These are phyloP conservation scores for Strobilomyces echinocephalus DNA, from an alignment of 768 basidiomycete genomes.

Conservation along the genomic window DNA sequence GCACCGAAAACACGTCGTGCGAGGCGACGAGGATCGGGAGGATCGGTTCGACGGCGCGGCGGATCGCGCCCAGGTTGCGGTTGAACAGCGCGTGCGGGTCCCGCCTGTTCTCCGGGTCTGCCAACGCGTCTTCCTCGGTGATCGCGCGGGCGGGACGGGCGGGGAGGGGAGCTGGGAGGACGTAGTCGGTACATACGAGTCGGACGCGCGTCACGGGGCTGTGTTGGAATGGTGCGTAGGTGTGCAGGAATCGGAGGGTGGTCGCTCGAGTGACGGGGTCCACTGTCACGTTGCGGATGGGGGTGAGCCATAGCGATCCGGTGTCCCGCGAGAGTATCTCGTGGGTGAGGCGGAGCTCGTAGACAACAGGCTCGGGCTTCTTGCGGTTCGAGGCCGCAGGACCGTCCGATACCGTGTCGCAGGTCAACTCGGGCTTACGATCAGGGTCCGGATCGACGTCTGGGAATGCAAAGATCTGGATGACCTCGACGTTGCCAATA, in stretches of 20 bases:
- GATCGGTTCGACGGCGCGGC: conserved; percentile 1
- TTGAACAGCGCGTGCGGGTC: background rate
- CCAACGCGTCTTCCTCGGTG: background rate
- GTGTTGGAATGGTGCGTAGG: background rate
- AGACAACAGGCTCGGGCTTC: background rate
- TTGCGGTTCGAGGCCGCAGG: background rate
- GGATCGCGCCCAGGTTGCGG: background rate
- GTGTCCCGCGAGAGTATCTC: conserved; percentile 10
- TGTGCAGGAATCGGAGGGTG: conserved; percentile 22
- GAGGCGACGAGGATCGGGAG: conserved; percentile 6
- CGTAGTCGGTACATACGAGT: conserved; percentile 17
- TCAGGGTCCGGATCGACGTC: background rate
- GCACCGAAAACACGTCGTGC: conserved; percentile 11
- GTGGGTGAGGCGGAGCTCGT: conserved; percentile 21
- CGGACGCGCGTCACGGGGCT: background rate
- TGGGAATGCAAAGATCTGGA: conserved; percentile 21
- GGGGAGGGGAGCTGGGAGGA: background rate
- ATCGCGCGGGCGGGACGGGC: background rate
- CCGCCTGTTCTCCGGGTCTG: too few species aligned
- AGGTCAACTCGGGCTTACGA: background rate
- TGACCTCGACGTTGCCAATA: conserved; percentile 10
- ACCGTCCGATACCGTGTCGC: background rate
- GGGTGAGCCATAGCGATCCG: conserved; percentile 10
- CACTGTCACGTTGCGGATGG: conserved; percentile 9
- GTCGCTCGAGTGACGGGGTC: conserved; percentile 9